A percentile compares a stretch with the other conserved stretches of the same genome.
Conservation (phyloP, 2,329 filamentous ascomycete species). For the Acephala macrosclerotiorum region DNA sequence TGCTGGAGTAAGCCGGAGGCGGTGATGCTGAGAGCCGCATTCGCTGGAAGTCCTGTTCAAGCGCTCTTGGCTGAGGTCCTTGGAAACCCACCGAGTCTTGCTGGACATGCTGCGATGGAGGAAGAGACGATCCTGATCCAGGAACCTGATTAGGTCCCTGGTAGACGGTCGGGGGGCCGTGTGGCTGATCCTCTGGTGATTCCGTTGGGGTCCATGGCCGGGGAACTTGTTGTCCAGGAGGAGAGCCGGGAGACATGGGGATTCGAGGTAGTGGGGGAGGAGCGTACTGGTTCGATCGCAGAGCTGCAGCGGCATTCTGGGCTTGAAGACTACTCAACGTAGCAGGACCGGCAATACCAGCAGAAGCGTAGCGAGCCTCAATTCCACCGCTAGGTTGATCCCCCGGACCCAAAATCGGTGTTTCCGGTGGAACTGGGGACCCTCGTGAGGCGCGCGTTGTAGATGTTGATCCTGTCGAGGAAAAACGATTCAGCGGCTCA, state of each 20-base stretch:
- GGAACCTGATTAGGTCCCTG: conserved; percentile 84
- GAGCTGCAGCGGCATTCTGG: conserved; percentile 82
- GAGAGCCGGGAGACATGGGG: conserved; percentile 41
- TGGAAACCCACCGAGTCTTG: conserved; percentile 34
- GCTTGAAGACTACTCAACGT: conserved; percentile 77
- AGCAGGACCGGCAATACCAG: conserved; percentile 85
- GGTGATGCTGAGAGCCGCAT: conserved; percentile 83
- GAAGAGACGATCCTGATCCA: too few relatives aligned
- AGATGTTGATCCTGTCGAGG: conserved; percentile 89
- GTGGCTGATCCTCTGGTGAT: conserved; percentile 81
- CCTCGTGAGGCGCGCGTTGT: conserved; percentile 92
- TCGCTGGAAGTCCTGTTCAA: conserved; percentile 88
- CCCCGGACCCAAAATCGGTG: conserved; percentile 78
- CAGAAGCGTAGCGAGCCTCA: conserved; percentile 88
- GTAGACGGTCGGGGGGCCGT: conserved; percentile 90
- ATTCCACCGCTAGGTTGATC: conserved; percentile 80
- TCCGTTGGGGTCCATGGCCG: conserved; percentile 97
- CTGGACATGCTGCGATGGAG: conserved; percentile 52
- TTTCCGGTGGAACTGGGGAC: conserved; percentile 94
- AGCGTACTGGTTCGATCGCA: conserved; percentile 81
- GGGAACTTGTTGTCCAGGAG: conserved; percentile 46
- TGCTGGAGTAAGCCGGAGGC: conserved; percentile 93
- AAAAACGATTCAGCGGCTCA: conserved; percentile 63
- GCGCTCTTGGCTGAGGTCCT: conserved; percentile 65
- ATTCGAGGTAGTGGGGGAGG: conserved; percentile 52